These are phyloP conservation scores for Eucalyptus tenuipes DNA, from an alignment of 345 rosid species.

Conservation along the genomic window DNA sequence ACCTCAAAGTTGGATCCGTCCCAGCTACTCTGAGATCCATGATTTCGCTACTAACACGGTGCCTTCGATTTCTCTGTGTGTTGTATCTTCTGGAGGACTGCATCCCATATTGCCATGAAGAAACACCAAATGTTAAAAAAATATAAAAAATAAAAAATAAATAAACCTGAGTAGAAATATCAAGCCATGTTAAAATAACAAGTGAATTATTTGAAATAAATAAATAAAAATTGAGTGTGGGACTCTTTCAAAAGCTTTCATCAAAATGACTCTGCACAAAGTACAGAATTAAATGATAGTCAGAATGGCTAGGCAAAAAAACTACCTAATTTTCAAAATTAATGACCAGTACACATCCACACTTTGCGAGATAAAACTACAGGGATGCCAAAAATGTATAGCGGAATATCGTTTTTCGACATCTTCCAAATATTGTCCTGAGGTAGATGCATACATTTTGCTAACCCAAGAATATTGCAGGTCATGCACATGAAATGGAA, in stretches of 20 bases:
- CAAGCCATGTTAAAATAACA: not conserved
- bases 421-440: not conserved
- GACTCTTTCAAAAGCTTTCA: not conserved
- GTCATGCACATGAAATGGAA: not conserved
- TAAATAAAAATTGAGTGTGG: not conserved
- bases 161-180: not conserved
- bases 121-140: not conserved
- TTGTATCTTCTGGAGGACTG: constrained; percentile 12
- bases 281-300: not conserved
- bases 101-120: constrained; percentile 6
- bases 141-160: no score
- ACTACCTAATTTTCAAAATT: not conserved
- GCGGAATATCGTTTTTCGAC: not conserved
- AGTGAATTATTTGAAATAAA: not conserved
- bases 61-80: not conserved
- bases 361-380: not conserved
- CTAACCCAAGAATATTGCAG: not conserved
- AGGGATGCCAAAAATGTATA: not conserved
- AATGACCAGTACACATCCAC: not conserved
- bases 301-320: not conserved
- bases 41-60: constrained; percentile 1
- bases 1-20: not conserved
- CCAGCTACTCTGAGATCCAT: not conserved
- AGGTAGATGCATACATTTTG: not conserved
- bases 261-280: not conserved